Evolutionary conservation across 441 rosid genomes (phyloP).

Genomic region (Populus tomentosa): DNA sequence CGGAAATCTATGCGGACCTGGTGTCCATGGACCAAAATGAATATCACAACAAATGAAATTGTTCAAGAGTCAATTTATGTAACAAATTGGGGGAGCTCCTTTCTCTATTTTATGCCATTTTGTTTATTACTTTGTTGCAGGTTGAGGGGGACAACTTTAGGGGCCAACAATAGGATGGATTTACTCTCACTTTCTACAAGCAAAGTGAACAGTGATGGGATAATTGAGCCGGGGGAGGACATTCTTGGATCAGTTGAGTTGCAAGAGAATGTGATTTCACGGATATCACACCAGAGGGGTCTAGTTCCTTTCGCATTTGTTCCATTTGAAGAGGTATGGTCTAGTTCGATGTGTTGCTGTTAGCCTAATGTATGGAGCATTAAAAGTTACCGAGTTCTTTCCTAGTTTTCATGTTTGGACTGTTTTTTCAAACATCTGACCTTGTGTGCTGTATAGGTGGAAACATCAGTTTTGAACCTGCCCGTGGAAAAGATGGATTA

Average conservation of each 20-base stretch:
- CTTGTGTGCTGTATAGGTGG: slow-evolving; percentile 43
- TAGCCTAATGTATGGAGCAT: not conserved
- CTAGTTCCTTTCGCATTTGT: slow-evolving; percentile 81
- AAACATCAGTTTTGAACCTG: slow-evolving; percentile 71
- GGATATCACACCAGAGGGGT: slow-evolving; percentile 84
- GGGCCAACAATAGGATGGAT: slow-evolving; percentile 92
- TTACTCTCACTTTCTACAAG: slow-evolving; percentile 81
- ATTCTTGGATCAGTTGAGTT: slow-evolving; percentile 64
- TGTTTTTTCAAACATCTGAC: not conserved
- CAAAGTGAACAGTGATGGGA: slow-evolving; percentile 58
- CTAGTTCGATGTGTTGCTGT: not conserved
- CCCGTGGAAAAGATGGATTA: slow-evolving; percentile 96
- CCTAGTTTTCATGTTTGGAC: not conserved
- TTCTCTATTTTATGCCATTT: not conserved
- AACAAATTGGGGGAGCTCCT: not conserved
- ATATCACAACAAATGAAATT: not conserved
- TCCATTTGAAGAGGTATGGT: slow-evolving; percentile 80
- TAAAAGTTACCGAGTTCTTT: not conserved
- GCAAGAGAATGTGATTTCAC: slow-evolving; percentile 72
- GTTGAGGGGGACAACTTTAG: slow-evolving; percentile 66
- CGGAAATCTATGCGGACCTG: not conserved
- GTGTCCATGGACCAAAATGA: not conserved
- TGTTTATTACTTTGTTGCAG: slow-evolving; percentile 26
- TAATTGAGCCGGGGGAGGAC: slow-evolving; percentile 56
- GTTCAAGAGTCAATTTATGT: not conserved